Evolutionary conservation across 345 rosid genomes (phyloP).

Genomic region (Eucalyptus sideroxylon): DNA sequence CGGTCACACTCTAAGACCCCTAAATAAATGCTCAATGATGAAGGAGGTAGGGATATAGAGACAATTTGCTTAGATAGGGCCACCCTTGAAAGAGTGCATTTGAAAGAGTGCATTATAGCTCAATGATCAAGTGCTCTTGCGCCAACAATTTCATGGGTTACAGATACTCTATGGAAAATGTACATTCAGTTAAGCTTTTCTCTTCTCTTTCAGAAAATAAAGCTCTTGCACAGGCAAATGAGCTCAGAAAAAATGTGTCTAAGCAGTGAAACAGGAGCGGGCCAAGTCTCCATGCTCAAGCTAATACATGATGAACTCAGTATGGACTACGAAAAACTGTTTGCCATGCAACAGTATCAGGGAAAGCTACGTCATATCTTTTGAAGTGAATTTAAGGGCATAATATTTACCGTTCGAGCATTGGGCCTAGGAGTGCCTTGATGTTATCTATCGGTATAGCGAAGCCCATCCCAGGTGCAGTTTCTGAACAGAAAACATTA

Average conservation of each 20-base stretch:
- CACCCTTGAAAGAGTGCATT: neutral
- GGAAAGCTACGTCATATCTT: neutral
- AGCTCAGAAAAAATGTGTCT: neutral
- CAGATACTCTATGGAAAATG: neutral
- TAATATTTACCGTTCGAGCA: neutral
- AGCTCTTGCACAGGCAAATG: neutral
- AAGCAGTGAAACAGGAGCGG: neutral
- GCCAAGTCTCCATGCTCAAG: neutral
- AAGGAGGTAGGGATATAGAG: neutral
- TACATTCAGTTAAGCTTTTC: neutral
- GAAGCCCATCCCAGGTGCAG: constrained; percentile 74
- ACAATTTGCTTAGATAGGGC: neutral
- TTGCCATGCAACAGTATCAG: neutral
- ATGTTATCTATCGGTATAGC: constrained; percentile 56
- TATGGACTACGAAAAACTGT: neutral
- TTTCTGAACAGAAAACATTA: constrained; percentile 49
- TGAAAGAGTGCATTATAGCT: neutral
- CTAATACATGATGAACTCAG: neutral
- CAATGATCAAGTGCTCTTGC: neutral
- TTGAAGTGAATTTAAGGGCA: neutral
- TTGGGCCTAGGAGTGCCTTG: neutral
- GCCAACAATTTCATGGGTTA: neutral
- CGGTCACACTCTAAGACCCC: neutral
- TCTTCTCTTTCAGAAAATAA: neutral
- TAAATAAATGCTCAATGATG: neutral